Conservation (phyloP, 2,329 filamentous ascomycete genomes). For the Fusarium sp. region DNA sequence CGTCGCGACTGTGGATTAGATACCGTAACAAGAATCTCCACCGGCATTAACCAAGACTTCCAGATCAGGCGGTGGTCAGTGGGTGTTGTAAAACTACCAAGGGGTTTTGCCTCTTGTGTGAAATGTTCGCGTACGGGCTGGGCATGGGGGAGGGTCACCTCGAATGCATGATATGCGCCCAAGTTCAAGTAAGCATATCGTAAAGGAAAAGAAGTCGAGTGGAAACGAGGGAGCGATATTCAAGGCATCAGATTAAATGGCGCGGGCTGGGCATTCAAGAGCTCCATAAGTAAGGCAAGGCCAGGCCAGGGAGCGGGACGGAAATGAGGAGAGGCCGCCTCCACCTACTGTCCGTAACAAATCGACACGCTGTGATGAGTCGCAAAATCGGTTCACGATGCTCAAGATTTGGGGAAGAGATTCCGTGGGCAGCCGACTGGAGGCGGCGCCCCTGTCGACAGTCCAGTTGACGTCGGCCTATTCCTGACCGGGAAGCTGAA, state of each 20-base stretch:
- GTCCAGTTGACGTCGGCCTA: too few relatives aligned
- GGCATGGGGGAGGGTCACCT: too few relatives aligned
- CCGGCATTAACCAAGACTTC: slow-evolving; percentile 1
- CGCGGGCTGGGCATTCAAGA: neutral
- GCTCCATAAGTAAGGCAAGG: slow-evolving; percentile 6
- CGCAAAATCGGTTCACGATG: too few relatives aligned
- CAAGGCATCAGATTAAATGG: neutral
- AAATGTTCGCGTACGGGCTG: neutral
- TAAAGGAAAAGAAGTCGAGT: neutral
- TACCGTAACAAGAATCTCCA: slow-evolving; percentile 5
- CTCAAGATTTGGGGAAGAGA: too few relatives aligned
- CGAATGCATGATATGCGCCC: too few relatives aligned
- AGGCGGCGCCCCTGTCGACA: too few relatives aligned
- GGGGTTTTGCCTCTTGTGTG: neutral
- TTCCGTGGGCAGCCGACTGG: too few relatives aligned
- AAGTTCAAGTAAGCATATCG: too few relatives aligned
- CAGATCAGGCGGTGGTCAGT: slow-evolving; percentile 5
- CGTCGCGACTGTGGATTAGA: neutral
- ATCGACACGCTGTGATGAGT: neutral
- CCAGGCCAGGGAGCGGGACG: neutral
- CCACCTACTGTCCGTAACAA: neutral
- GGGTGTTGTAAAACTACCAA: neutral
- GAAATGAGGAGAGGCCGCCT: neutral
- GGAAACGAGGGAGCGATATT: neutral
- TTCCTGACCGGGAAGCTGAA: neutral